Conservation (phyloP, 129 eudicot species). For the Heracleum sosnowskyi region DNA sequence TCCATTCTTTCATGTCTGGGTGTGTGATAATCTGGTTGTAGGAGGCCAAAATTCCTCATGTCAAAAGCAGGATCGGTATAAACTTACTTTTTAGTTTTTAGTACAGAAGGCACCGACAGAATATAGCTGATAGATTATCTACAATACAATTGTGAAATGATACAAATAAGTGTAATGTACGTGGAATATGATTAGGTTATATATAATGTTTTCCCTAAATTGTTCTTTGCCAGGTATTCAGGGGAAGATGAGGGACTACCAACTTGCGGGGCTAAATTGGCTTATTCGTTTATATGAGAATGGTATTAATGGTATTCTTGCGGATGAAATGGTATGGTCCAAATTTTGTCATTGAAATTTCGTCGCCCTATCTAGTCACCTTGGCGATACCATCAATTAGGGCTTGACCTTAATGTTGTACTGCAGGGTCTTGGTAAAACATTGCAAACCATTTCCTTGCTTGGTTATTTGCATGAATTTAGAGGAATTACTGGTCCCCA, state of each 20-base stretch:
- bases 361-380: background rate
- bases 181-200: background rate
- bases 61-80: background rate
- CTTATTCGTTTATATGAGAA: conserved; percentile 85
- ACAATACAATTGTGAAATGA: background rate
- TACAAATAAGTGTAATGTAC: background rate
- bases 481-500: conserved; percentile 98
- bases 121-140: background rate
- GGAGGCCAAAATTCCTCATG: background rate
- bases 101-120: background rate
- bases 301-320: conserved; percentile 97
- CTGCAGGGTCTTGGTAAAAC: conserved; percentile 95
- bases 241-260: conserved; percentile 99
- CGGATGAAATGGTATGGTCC: conserved; percentile 83
- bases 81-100: background rate
- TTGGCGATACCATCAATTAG: background rate
- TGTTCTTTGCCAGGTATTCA: conserved; percentile 55
- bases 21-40: background rate
- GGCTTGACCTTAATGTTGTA: conserved; percentile 3
- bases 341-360: background rate
- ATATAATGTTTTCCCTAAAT: background rate
- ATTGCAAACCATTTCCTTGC: conserved; percentile 88
- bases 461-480: conserved; percentile 91
- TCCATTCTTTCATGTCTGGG: background rate
- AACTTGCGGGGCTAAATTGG: conserved; percentile 98